These are phyloP conservation scores for Rubia yunnanensis DNA, from an alignment of 257 asterid species.

Conservation along the genomic window DNA sequence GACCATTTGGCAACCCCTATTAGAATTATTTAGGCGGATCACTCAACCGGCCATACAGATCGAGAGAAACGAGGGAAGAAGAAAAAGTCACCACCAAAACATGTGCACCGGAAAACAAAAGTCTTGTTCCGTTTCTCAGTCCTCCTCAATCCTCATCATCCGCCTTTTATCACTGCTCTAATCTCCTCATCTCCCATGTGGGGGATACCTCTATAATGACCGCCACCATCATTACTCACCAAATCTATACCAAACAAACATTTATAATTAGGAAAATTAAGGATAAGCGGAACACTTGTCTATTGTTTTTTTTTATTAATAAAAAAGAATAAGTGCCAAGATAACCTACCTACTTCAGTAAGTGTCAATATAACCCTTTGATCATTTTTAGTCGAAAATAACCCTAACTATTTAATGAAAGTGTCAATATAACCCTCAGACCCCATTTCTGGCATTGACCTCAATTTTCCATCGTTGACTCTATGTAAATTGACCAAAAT, in stretches of 20 bases:
- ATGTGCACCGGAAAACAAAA: conserved; percentile 6
- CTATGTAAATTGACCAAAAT: no score
- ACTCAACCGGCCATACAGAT: not conserved
- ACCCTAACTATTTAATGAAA: no score
- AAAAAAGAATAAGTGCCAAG: no score
- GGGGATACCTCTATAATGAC: not conserved
- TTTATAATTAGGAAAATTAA: not conserved
- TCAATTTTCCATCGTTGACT: no score
- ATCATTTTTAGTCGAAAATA: no score
- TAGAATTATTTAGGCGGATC: no score
- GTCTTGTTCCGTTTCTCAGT: not conserved
- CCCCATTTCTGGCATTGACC: no score
- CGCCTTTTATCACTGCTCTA: not conserved
- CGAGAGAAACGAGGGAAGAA: not conserved
- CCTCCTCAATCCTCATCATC: not conserved
- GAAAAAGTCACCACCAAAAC: not conserved
- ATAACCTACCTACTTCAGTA: no score
- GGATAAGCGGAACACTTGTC: not conserved
- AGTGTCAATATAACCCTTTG: no score
- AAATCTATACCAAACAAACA: not conserved
- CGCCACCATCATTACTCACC: not conserved
- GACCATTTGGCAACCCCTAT: no score
- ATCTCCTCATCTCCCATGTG: conserved; percentile 8
- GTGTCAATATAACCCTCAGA: no score
- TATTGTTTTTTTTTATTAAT: no score